These are phyloP conservation scores for Sapria himalayana DNA, from an alignment of 345 rosid species.

Conservation along the genomic window DNA sequence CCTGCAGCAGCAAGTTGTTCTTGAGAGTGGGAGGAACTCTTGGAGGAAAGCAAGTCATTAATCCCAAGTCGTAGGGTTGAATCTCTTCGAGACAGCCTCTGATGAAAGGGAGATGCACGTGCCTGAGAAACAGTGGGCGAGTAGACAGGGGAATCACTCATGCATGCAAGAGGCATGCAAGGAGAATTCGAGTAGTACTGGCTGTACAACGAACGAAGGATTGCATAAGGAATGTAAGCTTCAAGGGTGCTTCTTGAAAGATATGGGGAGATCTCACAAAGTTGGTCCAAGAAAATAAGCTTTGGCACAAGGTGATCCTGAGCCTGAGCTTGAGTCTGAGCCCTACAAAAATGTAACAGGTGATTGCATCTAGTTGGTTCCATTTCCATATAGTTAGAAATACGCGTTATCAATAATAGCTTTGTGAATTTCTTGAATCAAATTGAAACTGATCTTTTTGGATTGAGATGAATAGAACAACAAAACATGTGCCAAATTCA, in stretches of 20 bases:
- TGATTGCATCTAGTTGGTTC: too few relatives aligned
- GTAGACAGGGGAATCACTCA: constrained; percentile 42
- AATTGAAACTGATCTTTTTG: too few relatives aligned
- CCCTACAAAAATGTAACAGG: too few relatives aligned
- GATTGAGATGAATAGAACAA: too few relatives aligned
- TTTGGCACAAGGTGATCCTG: constrained; percentile 84
- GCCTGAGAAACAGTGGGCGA: constrained; percentile 52
- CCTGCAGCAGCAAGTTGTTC: constrained; percentile 34
- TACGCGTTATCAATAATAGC: too few relatives aligned
- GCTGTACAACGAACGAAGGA: constrained; percentile 69
- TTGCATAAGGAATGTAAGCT: constrained; percentile 57
- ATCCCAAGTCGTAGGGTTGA: constrained; percentile 47
- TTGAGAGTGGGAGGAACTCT: constrained; percentile 55
- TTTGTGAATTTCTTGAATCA: too few relatives aligned
- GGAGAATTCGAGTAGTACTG: constrained; percentile 76
- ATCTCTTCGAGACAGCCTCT: constrained; percentile 42
- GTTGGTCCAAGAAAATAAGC: constrained; percentile 87
- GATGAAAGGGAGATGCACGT: constrained; percentile 55
- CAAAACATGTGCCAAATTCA: too few relatives aligned
- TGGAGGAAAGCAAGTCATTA: constrained; percentile 47
- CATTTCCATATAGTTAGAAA: too few relatives aligned
- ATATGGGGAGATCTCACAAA: constrained; percentile 76
- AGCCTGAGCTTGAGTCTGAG: too few relatives aligned
- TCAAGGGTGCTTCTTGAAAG: constrained; percentile 87
- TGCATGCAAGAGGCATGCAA: constrained; percentile 26